phyloP scores from a whole-genome alignment of 2,329 filamentous ascomycete species.

The Scytalidium sp. region DNA sequence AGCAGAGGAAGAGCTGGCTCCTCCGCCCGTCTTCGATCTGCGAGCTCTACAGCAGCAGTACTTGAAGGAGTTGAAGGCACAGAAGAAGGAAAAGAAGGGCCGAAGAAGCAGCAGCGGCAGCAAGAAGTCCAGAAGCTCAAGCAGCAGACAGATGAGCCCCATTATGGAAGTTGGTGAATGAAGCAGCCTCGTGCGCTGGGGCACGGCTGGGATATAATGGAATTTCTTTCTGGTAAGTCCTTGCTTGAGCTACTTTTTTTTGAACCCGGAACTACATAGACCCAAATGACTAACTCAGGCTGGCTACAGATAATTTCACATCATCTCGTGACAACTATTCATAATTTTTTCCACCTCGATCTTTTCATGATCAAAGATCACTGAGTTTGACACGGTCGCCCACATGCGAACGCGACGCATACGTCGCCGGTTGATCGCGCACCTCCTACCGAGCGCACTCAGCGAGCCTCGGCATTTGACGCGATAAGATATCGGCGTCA shows the following conservation, averaged over 20 bases:
- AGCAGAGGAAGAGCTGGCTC: conserved; percentile 14
- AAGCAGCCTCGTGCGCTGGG: conserved; percentile 12
- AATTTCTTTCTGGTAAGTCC: not conserved
- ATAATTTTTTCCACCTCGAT: too few relatives aligned
- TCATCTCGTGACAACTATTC: not conserved
- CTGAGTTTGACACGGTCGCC: not conserved
- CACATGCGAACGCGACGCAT: not conserved
- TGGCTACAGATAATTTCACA: not conserved
- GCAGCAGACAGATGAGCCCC: conserved; percentile 54
- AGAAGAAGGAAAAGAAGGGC: conserved; percentile 25
- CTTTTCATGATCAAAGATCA: not conserved
- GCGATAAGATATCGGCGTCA: not conserved
- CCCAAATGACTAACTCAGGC: not conserved
- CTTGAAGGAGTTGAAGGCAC: conserved; percentile 23
- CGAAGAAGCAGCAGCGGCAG: conserved; percentile 26
- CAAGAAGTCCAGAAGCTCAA: conserved; percentile 26
- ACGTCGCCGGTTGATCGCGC: not conserved
- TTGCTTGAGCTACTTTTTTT: not conserved
- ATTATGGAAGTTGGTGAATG: conserved; percentile 49
- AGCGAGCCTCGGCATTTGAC: too few relatives aligned
- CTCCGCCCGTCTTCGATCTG: not conserved
- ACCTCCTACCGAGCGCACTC: too few relatives aligned
- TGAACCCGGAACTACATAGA: not conserved
- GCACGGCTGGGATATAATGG: not conserved
- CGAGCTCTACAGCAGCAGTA: conserved; percentile 2